Conservation (phyloP, 169 alveolate species). For the Cyclospora cayetanensis region DNA sequence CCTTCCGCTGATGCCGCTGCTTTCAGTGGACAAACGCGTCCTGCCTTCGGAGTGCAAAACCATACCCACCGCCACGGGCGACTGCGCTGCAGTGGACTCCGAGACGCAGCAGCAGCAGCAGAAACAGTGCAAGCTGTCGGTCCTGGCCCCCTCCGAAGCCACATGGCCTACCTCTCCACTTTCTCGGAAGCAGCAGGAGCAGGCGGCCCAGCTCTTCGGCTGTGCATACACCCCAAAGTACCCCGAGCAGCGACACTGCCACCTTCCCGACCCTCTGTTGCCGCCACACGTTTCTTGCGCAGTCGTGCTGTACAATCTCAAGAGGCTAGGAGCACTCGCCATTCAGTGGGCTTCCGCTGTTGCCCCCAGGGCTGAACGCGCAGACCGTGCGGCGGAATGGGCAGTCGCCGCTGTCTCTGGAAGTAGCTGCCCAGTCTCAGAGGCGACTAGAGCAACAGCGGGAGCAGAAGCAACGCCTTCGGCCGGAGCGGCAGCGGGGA, state of each 20-base stretch:
- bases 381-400: constrained; percentile 35
- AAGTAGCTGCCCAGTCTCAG: background rate
- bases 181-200: constrained; percentile 28
- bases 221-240: constrained; percentile 70
- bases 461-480: background rate
- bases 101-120: background rate
- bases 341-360: constrained; percentile 34
- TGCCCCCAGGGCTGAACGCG: background rate
- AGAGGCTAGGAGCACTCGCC: constrained; percentile 13
- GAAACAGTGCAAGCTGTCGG: background rate
- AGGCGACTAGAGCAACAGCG: background rate
- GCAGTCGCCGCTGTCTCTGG: constrained; percentile 14
- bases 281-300: constrained; percentile 52
- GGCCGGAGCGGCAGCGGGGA: background rate
- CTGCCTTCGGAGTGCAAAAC: background rate
- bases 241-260: constrained; percentile 63
- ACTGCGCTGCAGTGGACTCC: background rate
- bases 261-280: constrained; percentile 41
- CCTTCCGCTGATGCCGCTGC: constrained; percentile 48
- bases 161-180: background rate
- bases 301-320: constrained; percentile 55
- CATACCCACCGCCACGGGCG: background rate
- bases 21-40: constrained; percentile 60
- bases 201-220: constrained; percentile 59
- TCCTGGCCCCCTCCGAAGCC: constrained; percentile 4